These are phyloP conservation scores for Neurospora sp. DNA, from an alignment of 495 filamentous ascomycete species.

Conservation along the genomic window DNA sequence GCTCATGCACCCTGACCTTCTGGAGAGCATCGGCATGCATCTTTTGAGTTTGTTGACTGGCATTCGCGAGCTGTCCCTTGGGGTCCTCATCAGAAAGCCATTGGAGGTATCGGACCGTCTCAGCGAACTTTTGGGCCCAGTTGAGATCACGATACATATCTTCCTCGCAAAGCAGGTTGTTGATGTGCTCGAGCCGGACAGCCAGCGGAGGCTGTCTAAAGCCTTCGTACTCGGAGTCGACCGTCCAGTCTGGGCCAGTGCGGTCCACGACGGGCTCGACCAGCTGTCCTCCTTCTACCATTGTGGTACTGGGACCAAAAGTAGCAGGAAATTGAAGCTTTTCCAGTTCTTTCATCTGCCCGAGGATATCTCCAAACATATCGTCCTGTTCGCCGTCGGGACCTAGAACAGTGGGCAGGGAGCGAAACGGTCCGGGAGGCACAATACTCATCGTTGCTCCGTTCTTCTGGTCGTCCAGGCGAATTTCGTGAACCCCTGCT, in stretches of 20 bases:
- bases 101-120: slow-evolving; percentile 15
- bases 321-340: neutral
- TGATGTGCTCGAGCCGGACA: slow-evolving; percentile 11
- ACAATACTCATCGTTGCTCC: neutral
- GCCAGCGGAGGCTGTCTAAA: slow-evolving; percentile 14
- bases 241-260: slow-evolving; percentile 11
- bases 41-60: slow-evolving; percentile 4
- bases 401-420: neutral
- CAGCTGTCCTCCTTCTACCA: neutral
- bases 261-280: neutral
- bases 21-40: slow-evolving; percentile 14
- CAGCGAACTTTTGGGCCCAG: slow-evolving; percentile 14
- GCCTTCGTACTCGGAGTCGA: slow-evolving; percentile 12
- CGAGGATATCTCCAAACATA: neutral
- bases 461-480: neutral
- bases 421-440: neutral
- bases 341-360: neutral
- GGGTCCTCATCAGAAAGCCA: slow-evolving; percentile 15
- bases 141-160: slow-evolving; percentile 18
- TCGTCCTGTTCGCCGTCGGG: neutral
- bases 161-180: slow-evolving; percentile 23
- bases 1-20: slow-evolving; percentile 14
- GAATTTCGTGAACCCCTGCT: neutral
- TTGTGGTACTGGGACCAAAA: neutral
- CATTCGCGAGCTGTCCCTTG: slow-evolving; percentile 7